These are phyloP conservation scores for Strobilomyces echinocephalus DNA, from an alignment of 768 basidiomycete genomes.

Conservation along the genomic window DNA sequence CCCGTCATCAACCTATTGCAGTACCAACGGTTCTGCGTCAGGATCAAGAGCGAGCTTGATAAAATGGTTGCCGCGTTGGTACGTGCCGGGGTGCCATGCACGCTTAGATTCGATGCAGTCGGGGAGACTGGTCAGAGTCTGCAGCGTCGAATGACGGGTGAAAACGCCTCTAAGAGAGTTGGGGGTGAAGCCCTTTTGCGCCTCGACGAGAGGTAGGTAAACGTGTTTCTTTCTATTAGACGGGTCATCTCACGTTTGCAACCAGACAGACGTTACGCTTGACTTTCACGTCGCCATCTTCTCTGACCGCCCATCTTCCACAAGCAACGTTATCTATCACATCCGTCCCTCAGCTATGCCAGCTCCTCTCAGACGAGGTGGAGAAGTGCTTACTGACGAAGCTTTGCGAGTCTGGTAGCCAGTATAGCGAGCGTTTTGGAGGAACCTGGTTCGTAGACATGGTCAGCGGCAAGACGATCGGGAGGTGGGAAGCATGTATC, in stretches of 20 bases:
- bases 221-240: constrained; percentile 1
- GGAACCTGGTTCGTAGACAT: constrained; percentile 78
- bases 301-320: constrained; percentile 70
- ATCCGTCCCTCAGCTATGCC: constrained; percentile 70
- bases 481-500: constrained; percentile 75
- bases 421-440: constrained; percentile 44
- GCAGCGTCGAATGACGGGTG: constrained; percentile 42
- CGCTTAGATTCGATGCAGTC: constrained; percentile 56
- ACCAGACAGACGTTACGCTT: constrained; percentile 70
- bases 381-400: constrained; percentile 63
- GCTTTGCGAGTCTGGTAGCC: constrained; percentile 63
- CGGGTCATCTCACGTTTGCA: neutral
- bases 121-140: constrained; percentile 64
- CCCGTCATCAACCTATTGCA: constrained; percentile 77
- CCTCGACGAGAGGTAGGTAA: constrained; percentile 65
- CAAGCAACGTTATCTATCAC: constrained; percentile 73
- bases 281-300: constrained; percentile 71
- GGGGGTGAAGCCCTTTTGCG: constrained; percentile 72
- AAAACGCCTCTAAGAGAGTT: constrained; percentile 38
- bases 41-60: constrained; percentile 54
- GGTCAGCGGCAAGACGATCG: constrained; percentile 57
- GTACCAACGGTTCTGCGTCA: constrained; percentile 68
- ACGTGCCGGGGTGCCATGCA: constrained; percentile 50
- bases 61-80: constrained; percentile 46
- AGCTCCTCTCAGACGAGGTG: constrained; percentile 74